Evolutionary conservation across 768 basidiomycete species (phyloP), one percentile per base, ranked within the genome.

Genomic region (Boletus speciosus): DNA sequence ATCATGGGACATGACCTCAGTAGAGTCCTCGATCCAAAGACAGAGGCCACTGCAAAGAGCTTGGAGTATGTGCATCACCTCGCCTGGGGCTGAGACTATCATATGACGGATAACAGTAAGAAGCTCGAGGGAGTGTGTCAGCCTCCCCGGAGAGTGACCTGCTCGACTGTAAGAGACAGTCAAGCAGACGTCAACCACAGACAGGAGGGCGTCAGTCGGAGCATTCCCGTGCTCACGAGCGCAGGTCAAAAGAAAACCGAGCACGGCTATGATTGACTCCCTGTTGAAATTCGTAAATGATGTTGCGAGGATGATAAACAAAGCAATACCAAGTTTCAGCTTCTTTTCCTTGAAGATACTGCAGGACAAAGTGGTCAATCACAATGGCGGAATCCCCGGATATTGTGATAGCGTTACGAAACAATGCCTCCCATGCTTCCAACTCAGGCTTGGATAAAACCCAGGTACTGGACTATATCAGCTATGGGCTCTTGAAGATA

Each of bases 21-120:
- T 41, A 36, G 73, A 72, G 54, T 85, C 84, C 40, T 72, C 73
- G 21, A 86, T 76, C 85, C 85, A 86, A 31, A 68, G 58, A 49
- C 70, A 71, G 5, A 84, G 58, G 21, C 79, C 66, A 34, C 70
- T 62, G 23, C 74, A 71, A 27, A 81, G 65, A 11, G 55, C 55
- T 15, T 59, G 59, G 9, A 84, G 56, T n/a, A 78, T 61, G 11
- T 59, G 59, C 7, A 77, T 60, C 10, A 76, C 67, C 21, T 69
- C 57, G 0, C 49, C 46, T 4, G 67, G 60, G 1, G 64, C 58
- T 6, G 65, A 66, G 5, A 55, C 39, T 39, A 81, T 64, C 21
- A 75, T 45, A 25, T 64, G 57, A 47, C 71, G 74, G 19, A 79
- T 49, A 21, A 57, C 56, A 42, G 54, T 61, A 40, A 83, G 69